Percentiles rank a stretch among this genome's conserved stretches.
Conservation (phyloP, 352 stramenopile species). For the Globisporangium acanthophoron region DNA sequence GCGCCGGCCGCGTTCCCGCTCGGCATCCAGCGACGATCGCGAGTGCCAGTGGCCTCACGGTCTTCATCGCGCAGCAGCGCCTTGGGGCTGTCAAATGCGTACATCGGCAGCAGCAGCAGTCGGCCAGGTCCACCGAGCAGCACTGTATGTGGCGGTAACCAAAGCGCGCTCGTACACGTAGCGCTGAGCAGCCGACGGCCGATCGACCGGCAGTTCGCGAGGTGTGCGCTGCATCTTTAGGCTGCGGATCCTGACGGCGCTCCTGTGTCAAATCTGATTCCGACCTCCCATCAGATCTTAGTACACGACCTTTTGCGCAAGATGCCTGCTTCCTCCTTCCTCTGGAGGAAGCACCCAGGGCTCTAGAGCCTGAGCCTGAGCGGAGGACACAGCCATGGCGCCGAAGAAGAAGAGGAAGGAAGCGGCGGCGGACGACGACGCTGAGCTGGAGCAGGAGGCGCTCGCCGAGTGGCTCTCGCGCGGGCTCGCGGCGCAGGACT, state of each 20-base stretch:
- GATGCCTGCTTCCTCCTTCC: too few species aligned
- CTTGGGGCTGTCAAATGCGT: conserved; percentile 14
- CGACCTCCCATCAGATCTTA: too few species aligned
- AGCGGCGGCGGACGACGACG: conserved; percentile 21
- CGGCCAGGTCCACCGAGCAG: neutral
- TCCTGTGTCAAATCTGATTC: neutral
- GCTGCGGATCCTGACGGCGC: too few species aligned
- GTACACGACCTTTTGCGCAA: too few species aligned
- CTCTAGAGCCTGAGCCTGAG: neutral
- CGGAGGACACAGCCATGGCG: conserved; percentile 7
- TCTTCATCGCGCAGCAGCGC: conserved; percentile 28
- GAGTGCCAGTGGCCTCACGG: neutral
- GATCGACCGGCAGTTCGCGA: conserved; percentile 49
- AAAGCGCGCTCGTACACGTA: conserved; percentile 32
- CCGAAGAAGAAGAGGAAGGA: conserved; percentile 16
- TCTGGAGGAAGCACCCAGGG: neutral
- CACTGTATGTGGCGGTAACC: neutral
- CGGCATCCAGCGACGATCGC: conserved; percentile 34
- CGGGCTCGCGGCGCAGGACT: conserved; percentile 52
- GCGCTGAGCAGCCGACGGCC: conserved; percentile 44
- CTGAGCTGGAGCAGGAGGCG: conserved; percentile 65
- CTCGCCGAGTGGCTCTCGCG: conserved; percentile 69
- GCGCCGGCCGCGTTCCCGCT: conserved; percentile 37
- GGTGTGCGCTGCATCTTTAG: conserved; percentile 16
- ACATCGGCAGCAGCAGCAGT: neutral